Percentiles rank a stretch among this genome's conserved stretches.
These are phyloP conservation scores for Trichopus zeylanicus DNA, from an alignment of 116 monocot genomes.

Conservation along the genomic window DNA sequence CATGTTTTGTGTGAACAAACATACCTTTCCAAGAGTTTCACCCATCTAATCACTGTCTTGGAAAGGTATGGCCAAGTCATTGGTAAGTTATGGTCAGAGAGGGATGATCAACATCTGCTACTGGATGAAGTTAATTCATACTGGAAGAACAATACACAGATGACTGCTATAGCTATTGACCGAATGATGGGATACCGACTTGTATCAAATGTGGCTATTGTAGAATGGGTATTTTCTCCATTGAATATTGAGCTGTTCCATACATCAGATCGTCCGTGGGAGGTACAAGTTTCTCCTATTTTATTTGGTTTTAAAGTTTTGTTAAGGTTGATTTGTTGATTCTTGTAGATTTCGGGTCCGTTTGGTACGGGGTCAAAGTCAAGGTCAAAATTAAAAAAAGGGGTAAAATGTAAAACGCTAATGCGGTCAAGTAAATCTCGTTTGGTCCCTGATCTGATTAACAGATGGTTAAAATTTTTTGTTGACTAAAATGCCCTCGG, in stretches of 20 bases:
- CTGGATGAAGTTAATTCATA: conserved; percentile 70
- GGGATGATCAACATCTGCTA: conserved; percentile 49
- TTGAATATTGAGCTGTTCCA: conserved; percentile 65
- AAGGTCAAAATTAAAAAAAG: too few species aligned
- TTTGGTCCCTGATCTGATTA: too few species aligned
- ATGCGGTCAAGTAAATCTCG: too few species aligned
- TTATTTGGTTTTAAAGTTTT: neutral
- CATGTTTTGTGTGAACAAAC: too few species aligned
- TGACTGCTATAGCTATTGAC: conserved; percentile 79
- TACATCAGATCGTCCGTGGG: conserved; percentile 87
- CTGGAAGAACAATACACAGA: conserved; percentile 90
- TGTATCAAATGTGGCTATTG: conserved; percentile 84
- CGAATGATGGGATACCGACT: conserved; percentile 92
- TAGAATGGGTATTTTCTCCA: conserved; percentile 82
- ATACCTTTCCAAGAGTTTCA: conserved; percentile 98
- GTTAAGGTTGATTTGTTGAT: neutral
- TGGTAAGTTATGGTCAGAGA: conserved; percentile 51
- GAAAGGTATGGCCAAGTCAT: conserved; percentile 91
- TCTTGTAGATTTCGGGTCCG: conserved; percentile 1
- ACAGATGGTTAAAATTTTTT: too few species aligned
- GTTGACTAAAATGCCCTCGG: too few species aligned
- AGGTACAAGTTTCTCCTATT: conserved; percentile 37
- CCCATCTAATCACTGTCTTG: conserved; percentile 87
- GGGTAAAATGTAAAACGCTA: too few species aligned
- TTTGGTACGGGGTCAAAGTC: too few species aligned